A percentile compares a stretch with the other conserved stretches of the same genome.
Conservation (phyloP, 768 basidiomycete genomes). For the Suillus fuscotomentosus region DNA sequence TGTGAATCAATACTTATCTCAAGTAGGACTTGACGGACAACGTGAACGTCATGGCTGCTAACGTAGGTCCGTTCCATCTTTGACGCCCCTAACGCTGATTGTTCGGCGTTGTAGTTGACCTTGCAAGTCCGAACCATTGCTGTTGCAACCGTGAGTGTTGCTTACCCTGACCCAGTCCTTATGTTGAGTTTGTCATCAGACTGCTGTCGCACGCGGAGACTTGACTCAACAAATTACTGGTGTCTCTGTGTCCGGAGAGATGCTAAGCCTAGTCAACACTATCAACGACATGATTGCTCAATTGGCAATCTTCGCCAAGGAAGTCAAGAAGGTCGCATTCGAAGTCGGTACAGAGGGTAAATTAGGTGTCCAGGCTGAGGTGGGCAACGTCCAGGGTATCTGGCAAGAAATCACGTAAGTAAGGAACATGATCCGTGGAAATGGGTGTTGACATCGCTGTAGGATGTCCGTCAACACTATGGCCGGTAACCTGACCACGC, state of each 20-base stretch:
- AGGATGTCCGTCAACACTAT: constrained; percentile 97
- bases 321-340: constrained; percentile 93
- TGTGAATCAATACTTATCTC: not conserved
- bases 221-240: constrained; percentile 91
- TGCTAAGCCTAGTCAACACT: constrained; percentile 93
- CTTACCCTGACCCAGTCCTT: not conserved
- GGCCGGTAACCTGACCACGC: constrained; percentile 95
- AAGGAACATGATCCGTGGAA: not conserved
- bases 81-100: not conserved
- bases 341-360: constrained; percentile 99
- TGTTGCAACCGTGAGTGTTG: constrained; percentile 72
- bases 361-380: constrained; percentile 95
- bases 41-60: constrained; percentile 94
- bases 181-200: constrained; percentile 38
- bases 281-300: constrained; percentile 89
- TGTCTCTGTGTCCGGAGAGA: constrained; percentile 92
- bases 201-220: constrained; percentile 92
- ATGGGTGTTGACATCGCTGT: constrained; percentile 6
- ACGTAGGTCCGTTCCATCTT: constrained; percentile 48
- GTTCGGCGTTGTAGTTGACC: constrained; percentile 59
- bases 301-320: constrained; percentile 66
- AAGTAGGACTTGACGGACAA: constrained; percentile 83
- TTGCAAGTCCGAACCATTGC: constrained; percentile 93
- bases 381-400: constrained; percentile 94
- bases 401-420: constrained; percentile 98